Evolutionary conservation across 345 rosid species (phyloP).

Genomic region (Citrus mangshanensis): DNA sequence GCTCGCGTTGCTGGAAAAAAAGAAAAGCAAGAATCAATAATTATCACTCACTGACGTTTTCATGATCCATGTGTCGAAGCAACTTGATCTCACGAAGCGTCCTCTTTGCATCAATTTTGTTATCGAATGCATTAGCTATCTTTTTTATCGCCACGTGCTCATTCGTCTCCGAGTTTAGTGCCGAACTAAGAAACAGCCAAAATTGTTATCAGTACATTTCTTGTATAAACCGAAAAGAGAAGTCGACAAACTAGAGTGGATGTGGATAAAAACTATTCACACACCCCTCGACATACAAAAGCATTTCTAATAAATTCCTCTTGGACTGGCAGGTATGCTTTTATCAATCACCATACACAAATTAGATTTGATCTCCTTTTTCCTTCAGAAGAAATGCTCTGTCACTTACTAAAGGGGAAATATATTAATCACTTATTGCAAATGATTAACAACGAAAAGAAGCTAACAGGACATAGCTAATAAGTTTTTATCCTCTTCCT

Average conservation of each 20-base stretch:
- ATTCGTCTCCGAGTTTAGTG: slow-evolving; percentile 68
- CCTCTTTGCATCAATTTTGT: slow-evolving; percentile 83
- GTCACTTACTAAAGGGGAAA: neutral
- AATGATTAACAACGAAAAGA: neutral
- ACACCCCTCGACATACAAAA: neutral
- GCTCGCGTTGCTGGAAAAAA: neutral
- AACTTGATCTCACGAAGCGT: slow-evolving; percentile 96
- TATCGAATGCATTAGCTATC: slow-evolving; percentile 75
- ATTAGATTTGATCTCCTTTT: neutral
- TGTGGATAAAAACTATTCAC: too few relatives aligned
- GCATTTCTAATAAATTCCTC: neutral
- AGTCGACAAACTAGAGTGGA: neutral
- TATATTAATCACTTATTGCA: neutral
- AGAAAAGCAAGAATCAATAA: neutral
- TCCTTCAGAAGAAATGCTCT: neutral
- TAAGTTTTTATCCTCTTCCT: neutral
- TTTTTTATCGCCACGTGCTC: slow-evolving; percentile 89
- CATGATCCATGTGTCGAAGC: slow-evolving; percentile 95
- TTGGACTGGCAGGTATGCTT: neutral
- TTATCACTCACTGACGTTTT: slow-evolving; percentile 70
- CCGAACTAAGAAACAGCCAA: slow-evolving; percentile 41
- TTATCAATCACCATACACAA: neutral
- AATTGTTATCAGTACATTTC: neutral
- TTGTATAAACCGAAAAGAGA: neutral
- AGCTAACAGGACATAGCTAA: neutral